Percentiles rank a stretch among this genome's conserved stretches.
Evolutionary conservation across 441 rosid genomes (phyloP).

Genomic region (Syzygium syzygioides): DNA sequence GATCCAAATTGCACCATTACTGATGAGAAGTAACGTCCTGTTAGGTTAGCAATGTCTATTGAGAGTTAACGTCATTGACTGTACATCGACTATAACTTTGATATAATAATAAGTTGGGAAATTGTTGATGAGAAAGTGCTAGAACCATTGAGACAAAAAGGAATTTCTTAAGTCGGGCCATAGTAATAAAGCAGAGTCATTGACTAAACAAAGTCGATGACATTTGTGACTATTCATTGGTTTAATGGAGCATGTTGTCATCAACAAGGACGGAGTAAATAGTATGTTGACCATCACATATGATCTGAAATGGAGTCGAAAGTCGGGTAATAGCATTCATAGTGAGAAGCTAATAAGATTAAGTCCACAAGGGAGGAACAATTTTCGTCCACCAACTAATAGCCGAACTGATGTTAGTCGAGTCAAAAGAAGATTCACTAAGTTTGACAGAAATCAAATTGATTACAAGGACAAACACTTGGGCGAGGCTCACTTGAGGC

Average conservation of each 20-base stretch:
- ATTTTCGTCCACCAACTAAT: rapidly evolving
- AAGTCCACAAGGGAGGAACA: not conserved
- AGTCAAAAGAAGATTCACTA: not conserved
- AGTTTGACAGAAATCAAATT: not conserved
- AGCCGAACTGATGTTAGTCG: not conserved
- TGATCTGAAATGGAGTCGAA: not conserved
- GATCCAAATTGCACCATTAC: not conserved
- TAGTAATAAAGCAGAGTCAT: not conserved
- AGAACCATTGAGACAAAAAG: not conserved
- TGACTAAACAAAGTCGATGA: not conserved
- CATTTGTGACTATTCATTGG: not conserved
- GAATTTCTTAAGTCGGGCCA: not conserved
- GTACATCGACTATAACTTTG: not conserved
- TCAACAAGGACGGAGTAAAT: not conserved
- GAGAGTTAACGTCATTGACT: not conserved
- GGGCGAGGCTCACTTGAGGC: too few relatives aligned
- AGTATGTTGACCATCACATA: not conserved
- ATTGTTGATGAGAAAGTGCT: not conserved
- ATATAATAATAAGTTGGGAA: not conserved
- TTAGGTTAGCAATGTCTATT: not conserved
- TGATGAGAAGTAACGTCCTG: not conserved
- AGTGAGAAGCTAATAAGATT: not conserved
- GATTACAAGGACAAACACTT: not conserved
- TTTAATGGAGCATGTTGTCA: not conserved
- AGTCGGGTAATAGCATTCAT: not conserved